Base-by-base conservation (phyloP, 495 filamentous ascomycete species). In the Choiromyces venosus region DNA sequence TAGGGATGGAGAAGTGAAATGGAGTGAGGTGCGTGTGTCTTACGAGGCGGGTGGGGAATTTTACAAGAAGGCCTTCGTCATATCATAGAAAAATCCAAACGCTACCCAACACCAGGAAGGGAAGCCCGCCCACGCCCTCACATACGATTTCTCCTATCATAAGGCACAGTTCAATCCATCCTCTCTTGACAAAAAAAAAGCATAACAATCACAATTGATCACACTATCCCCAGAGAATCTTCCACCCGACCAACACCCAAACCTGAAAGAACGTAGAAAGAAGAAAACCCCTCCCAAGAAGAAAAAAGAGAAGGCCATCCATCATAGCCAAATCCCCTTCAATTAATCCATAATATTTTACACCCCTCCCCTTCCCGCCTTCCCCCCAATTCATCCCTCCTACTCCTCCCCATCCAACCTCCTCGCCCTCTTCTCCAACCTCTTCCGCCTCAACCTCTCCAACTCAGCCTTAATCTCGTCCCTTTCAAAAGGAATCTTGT, bases 401-500 rank as follows among this genome's bases (percentile, higher is more conserved):
- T 68, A 35, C 25, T 37, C 44, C 71, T 19, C 78, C 25, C 52
- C 77, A n/a, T 82, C 80, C 75, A 84, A 71, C 42, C 83, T 82
- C 72, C 83, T 81, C 33, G 83, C 85, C 82, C 89, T 87, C 44
- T 80, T 80, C 74, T 86, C 86, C 81, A 92, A 81, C 72, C 91
- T 82, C 73, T 84, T 82, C 79, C 84, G 84, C 71, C 89, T 87
- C 83, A 97, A 85, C 72, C 92, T 84, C 78, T 93, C 85, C 42
- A 96, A 82, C 86, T 97, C 92, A 66, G 85, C 84, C 9, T 88
- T 83, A 73, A 97, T 94, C 83, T 99, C 95, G 44, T 97, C 94
- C 74, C 86, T 88, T 75, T 98, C 93, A 61, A 90, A 87, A 0
- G 95, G 95, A 67, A 99, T 93, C 81, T 87, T 92, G 83, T 99